Conservation (phyloP, 306 rosid genomes). For the Luffa aegyptiaca region DNA sequence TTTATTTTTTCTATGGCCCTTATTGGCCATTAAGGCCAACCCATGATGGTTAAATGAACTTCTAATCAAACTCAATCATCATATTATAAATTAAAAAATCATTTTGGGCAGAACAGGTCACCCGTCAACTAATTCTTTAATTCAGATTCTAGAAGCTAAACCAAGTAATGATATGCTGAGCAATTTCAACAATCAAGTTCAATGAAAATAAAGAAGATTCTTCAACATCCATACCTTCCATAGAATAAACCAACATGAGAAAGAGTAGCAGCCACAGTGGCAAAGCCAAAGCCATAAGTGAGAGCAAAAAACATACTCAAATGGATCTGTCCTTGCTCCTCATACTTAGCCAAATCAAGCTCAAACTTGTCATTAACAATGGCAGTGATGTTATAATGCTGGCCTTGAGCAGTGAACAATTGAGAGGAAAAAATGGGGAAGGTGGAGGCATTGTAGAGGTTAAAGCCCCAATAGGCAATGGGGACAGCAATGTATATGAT, state of each 20-base stretch:
- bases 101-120: background rate
- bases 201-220: background rate
- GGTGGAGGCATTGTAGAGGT: background rate
- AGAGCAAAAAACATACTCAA: conserved; percentile 7
- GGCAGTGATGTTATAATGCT: background rate
- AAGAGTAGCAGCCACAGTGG: conserved; percentile 3
- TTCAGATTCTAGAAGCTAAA: conserved; percentile 2
- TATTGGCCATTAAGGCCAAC: no score
- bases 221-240: conserved; percentile 9
- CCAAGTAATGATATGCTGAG: background rate
- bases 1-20: no score
- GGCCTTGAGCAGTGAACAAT: background rate
- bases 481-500: background rate
- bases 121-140: background rate
- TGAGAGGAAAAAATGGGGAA: conserved; percentile 6
- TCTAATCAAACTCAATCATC: background rate
- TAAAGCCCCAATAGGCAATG: background rate
- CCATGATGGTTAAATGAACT: no score
- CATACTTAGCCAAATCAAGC: background rate
- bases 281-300: conserved; percentile 4
- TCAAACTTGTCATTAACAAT: conserved; percentile 6
- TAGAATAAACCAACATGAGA: conserved; percentile 6
- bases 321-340: background rate
- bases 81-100: background rate
- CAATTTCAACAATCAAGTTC: background rate